phyloP scores from a whole-genome alignment of 495 filamentous ascomycete genomes.

The Diplogelasinospora grovesii region DNA sequence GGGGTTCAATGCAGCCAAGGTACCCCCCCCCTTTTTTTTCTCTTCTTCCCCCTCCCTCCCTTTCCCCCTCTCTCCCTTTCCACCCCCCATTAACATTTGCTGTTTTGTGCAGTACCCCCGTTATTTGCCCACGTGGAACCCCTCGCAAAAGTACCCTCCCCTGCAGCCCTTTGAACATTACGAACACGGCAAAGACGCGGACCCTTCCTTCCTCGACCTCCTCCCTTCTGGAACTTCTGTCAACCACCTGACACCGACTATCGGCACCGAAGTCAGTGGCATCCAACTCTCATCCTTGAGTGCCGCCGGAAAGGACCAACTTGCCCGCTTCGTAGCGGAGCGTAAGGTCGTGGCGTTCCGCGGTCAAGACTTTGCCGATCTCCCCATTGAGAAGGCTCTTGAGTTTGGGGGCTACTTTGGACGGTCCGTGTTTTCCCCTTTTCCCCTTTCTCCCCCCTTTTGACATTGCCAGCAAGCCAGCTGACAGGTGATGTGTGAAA shows the following conservation, averaged over 20 bases:
- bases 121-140: conserved; percentile 72
- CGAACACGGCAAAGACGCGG: conserved; percentile 69
- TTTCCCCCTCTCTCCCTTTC: conserved; percentile 12
- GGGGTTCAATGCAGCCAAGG: conserved; percentile 39
- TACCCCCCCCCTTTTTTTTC: too few species aligned
- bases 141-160: conserved; percentile 52
- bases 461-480: not conserved
- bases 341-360: conserved; percentile 77
- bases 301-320: conserved; percentile 66
- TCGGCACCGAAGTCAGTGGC: conserved; percentile 70
- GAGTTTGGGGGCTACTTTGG: conserved; percentile 76
- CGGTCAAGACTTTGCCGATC: conserved; percentile 68
- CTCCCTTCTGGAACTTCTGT: conserved; percentile 45
- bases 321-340: conserved; percentile 72
- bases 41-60: not conserved
- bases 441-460: not conserved
- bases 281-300: conserved; percentile 66
- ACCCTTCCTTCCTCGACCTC: conserved; percentile 60
- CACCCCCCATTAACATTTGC: conserved; percentile 33
- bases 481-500: not conserved
- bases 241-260: conserved; percentile 61
- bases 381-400: conserved; percentile 63
- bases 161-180: conserved; percentile 63
- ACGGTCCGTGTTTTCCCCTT: conserved; percentile 31
- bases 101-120: conserved; percentile 64